These are phyloP conservation scores for Ceratocystis smalleyi DNA, from an alignment of 2,329 filamentous ascomycete genomes.

Conservation along the genomic window DNA sequence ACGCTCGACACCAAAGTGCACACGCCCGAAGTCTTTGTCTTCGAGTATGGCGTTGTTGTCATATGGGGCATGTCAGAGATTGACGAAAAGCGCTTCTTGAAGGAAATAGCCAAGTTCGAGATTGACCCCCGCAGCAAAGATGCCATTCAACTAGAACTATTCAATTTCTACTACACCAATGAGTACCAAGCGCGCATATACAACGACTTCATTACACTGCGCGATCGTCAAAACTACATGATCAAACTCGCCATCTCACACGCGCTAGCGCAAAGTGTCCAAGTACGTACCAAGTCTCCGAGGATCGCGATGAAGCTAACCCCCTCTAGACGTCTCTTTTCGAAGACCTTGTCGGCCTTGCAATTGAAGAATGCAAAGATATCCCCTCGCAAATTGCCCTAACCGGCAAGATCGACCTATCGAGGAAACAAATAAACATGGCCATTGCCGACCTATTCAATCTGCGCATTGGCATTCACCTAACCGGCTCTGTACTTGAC, in stretches of 20 bases:
- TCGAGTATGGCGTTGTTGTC: slow-evolving; percentile 93
- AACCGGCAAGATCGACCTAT: slow-evolving; percentile 82
- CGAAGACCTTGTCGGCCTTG: slow-evolving; percentile 86
- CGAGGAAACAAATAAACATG: slow-evolving; percentile 90
- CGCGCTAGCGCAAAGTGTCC: slow-evolving; percentile 87
- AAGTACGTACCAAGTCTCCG: slow-evolving; percentile 35
- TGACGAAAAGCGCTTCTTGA: slow-evolving; percentile 80
- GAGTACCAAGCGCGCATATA: slow-evolving; percentile 98
- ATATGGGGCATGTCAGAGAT: slow-evolving; percentile 95
- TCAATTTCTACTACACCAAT: slow-evolving; percentile 98
- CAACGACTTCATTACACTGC: slow-evolving; percentile 93
- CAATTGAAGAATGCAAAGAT: slow-evolving; percentile 83
- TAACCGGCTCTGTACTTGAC: slow-evolving; percentile 91
- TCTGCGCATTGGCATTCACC: slow-evolving; percentile 89
- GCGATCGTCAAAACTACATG: slow-evolving; percentile 95
- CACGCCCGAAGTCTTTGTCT: slow-evolving; percentile 87
- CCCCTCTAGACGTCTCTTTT: slow-evolving; percentile 71
- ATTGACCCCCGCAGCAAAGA: slow-evolving; percentile 74
- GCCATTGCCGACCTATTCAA: slow-evolving; percentile 98
- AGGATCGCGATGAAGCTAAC: slow-evolving; percentile 13
- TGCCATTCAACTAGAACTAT: slow-evolving; percentile 88
- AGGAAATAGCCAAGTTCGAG: slow-evolving; percentile 89
- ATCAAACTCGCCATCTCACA: slow-evolving; percentile 93
- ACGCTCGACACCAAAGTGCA: slow-evolving; percentile 82
- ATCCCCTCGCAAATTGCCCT: slow-evolving; percentile 84